Base-by-base conservation (phyloP, 164 flowering plant species). In the Aristolochia fimbriata region DNA sequence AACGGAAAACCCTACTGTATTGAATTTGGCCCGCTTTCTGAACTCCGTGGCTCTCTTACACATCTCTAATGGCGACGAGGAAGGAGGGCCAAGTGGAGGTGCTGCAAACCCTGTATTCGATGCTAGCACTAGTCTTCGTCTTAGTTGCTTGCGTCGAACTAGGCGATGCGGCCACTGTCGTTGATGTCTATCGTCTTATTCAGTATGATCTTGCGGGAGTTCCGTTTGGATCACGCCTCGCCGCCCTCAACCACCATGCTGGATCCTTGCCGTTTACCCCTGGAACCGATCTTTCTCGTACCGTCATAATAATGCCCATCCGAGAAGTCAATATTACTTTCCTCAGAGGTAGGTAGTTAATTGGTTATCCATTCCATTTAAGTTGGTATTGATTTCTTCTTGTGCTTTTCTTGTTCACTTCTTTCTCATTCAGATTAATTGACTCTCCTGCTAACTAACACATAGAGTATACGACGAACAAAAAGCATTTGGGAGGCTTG, bases 191-290 rank as follows among this genome's bases (percentile, higher is more conserved):
- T 76, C 85, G 99, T 16, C 86, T 94, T 16, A 91, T 91, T 47
- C 99, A 94, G 74, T 94, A 88, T 73, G 97, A 94, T 72, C 71
- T 94, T 70, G 68, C 88, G 63, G 96, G 97, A n/a, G 82, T 66
- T 12, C 96, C 96, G 0, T 86, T 81, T 57, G 99, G 99, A 77
- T 94, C 99, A 52, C 92, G 99, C 8, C 66, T 81, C 30, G 85
- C 97, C 20, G 61, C 66, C 21, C 81, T 94, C 66, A 94, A 91
- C 33, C 96, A 88, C 74, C 97, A 88, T 68, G 99, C 93, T 22
- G 78, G 74, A 12, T 86, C 93, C 48, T 61, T 78, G 47, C 80
- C 83, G 0, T 80, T 80, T 63, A 58, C 79, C 20, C 70, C 82
- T 46, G 76, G 74, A 24, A 74, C 82, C 1, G 99, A 91, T 81